These are phyloP conservation scores for Galeopsis tetrahit DNA, from an alignment of 257 asterid species.

Conservation along the genomic window DNA sequence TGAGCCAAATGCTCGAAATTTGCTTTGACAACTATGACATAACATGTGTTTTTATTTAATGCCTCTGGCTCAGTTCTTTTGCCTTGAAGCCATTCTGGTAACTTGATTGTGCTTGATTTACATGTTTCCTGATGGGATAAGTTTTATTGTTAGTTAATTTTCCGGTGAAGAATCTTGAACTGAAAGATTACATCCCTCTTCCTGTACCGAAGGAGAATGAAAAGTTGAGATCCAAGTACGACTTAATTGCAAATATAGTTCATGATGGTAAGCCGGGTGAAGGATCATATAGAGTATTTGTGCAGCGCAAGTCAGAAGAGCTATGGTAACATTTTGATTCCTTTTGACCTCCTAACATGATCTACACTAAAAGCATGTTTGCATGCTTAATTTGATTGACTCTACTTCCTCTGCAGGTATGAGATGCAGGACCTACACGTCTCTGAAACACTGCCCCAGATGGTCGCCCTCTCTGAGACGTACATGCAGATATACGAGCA, in stretches of 20 bases:
- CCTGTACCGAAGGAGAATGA: constrained; percentile 67
- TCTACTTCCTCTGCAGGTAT: constrained; percentile 57
- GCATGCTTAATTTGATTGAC: background rate
- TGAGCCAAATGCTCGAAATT: background rate
- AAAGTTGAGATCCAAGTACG: constrained; percentile 80
- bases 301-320: constrained; percentile 95
- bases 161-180: constrained; percentile 97
- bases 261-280: constrained; percentile 82
- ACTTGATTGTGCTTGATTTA: constrained; percentile 7
- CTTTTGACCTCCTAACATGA: background rate
- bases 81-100: background rate
- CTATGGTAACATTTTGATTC: constrained; percentile 57
- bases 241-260: constrained; percentile 80
- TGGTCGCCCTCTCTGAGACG: constrained; percentile 94
- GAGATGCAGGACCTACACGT: constrained; percentile 99
- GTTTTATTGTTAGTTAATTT: constrained; percentile 62
- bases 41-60: background rate
- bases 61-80: background rate
- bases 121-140: background rate
- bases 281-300: constrained; percentile 92
- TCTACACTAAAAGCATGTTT: background rate
- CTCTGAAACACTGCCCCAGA: constrained; percentile 88
- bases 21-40: background rate
- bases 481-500: constrained; percentile 98
- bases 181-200: constrained; percentile 87